A percentile compares a stretch with the other conserved stretches of the same genome.
These are phyloP conservation scores for Alternaria incomplexa DNA, from an alignment of 2,329 filamentous ascomycete genomes.

Conservation along the genomic window DNA sequence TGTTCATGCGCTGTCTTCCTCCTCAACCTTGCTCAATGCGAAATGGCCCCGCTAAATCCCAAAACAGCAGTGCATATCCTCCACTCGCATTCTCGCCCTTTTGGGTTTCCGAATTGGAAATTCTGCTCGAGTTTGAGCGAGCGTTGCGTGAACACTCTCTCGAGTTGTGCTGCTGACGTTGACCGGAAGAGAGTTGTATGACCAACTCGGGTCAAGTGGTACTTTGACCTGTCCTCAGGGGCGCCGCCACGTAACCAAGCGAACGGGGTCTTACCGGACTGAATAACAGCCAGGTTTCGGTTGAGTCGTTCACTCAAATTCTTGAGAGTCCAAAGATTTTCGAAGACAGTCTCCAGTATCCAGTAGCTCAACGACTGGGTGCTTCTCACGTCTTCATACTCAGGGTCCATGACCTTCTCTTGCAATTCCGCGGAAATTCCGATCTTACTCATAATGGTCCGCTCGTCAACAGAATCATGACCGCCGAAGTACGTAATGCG, in stretches of 20 bases:
- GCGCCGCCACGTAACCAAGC: background rate
- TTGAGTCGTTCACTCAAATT: background rate
- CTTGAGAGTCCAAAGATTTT: background rate
- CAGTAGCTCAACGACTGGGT: background rate
- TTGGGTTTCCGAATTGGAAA: too few relatives aligned
- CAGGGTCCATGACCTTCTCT: background rate
- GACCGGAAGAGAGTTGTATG: background rate
- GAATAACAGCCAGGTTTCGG: background rate
- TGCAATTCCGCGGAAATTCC: background rate
- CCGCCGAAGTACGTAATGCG: background rate
- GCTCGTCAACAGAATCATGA: background rate
- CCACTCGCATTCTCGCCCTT: background rate
- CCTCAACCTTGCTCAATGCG: background rate
- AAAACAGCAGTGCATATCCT: background rate
- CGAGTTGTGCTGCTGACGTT: background rate
- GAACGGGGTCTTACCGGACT: background rate
- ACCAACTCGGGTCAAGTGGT: background rate
- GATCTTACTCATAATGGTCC: background rate
- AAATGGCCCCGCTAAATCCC: background rate
- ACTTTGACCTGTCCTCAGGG: background rate
- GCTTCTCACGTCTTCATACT: background rate
- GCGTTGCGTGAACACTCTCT: background rate
- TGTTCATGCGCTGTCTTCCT: background rate
- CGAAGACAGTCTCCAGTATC: background rate
- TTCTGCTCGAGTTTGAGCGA: background rate